Percentiles rank a stretch among this genome's conserved stretches.
These are phyloP conservation scores for Oryza nivara DNA, from an alignment of 176 grass and related monocot species.

Conservation along the genomic window DNA sequence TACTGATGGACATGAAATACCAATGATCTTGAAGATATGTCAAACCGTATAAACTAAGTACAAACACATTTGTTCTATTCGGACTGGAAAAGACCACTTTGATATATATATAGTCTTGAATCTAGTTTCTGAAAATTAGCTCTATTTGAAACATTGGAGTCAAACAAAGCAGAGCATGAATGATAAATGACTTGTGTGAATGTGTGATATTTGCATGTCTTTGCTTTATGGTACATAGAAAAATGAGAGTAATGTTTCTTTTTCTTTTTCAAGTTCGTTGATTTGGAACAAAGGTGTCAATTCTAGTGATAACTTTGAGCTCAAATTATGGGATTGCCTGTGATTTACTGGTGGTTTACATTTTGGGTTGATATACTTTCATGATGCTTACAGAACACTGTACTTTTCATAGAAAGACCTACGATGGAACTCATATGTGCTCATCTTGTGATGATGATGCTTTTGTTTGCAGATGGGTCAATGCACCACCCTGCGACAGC, in stretches of 20 bases:
- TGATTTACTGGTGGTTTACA: conserved; percentile 13
- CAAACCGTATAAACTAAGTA: not conserved
- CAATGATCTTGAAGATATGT: not conserved
- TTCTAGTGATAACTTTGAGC: conserved; percentile 1
- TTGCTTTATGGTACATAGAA: conserved; percentile 25
- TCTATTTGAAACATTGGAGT: conserved; percentile 22
- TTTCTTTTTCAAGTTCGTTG: not conserved
- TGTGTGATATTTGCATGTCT: conserved; percentile 13
- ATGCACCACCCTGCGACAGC: conserved; percentile 76
- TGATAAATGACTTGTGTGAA: conserved; percentile 29
- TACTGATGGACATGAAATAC: not conserved
- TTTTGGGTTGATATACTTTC: conserved; percentile 7
- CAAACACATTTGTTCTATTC: not conserved
- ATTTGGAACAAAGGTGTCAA: not conserved
- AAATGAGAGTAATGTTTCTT: not conserved
- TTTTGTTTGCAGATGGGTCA: conserved; percentile 85
- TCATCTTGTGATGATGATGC: conserved; percentile 32
- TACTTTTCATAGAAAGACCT: conserved; percentile 6
- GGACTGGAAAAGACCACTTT: not conserved
- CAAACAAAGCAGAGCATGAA: conserved; percentile 8
- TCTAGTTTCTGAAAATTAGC: conserved; percentile 4
- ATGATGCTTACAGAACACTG: not conserved
- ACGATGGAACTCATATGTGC: not conserved
- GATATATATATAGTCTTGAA: conserved; percentile 19
- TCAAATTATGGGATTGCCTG: conserved; percentile 20